These are phyloP conservation scores for Hysterium pulicare DNA, from an alignment of 2,329 filamentous ascomycete species.

Conservation along the genomic window DNA sequence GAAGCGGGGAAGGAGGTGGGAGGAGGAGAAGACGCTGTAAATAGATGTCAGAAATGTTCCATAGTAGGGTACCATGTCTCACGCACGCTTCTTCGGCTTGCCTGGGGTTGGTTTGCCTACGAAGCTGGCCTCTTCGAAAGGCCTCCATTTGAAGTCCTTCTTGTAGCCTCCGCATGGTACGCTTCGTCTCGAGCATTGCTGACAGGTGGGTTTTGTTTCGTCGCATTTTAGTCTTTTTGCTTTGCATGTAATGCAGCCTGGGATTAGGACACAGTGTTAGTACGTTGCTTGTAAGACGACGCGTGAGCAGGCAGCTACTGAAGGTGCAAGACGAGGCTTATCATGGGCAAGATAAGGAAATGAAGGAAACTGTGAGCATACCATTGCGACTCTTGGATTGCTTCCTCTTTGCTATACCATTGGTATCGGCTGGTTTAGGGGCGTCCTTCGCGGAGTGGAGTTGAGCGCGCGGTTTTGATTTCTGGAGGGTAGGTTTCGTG, in stretches of 20 bases:
- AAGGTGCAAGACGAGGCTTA: constrained; percentile 8
- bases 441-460: constrained; percentile 1
- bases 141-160: constrained; percentile 73
- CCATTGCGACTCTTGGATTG: constrained; percentile 75
- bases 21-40: constrained; percentile 9
- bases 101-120: constrained; percentile 37
- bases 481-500: constrained; percentile 18
- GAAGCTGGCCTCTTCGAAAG: constrained; percentile 63
- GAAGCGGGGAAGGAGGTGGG: constrained; percentile 8
- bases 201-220: constrained; percentile 66
- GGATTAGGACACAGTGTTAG: constrained; percentile 9
- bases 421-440: constrained; percentile 21
- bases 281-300: constrained; percentile 1
- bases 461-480: constrained; percentile 25
- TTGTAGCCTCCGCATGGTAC: constrained; percentile 69
- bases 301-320: constrained; percentile 1
- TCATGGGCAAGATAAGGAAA: constrained; percentile 16
- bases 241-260: constrained; percentile 72
- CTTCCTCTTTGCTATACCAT: constrained; percentile 57
- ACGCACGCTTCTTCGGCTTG: constrained; percentile 48
- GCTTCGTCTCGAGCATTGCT: constrained; percentile 63
- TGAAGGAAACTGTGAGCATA: constrained; percentile 40
- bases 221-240: constrained; percentile 71
- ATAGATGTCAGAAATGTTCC: constrained; percentile 2
- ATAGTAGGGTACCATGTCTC: not conserved